Base-by-base conservation (phyloP, 1,284 basidiomycete species). In the Heterobasidion parviporum region DNA sequence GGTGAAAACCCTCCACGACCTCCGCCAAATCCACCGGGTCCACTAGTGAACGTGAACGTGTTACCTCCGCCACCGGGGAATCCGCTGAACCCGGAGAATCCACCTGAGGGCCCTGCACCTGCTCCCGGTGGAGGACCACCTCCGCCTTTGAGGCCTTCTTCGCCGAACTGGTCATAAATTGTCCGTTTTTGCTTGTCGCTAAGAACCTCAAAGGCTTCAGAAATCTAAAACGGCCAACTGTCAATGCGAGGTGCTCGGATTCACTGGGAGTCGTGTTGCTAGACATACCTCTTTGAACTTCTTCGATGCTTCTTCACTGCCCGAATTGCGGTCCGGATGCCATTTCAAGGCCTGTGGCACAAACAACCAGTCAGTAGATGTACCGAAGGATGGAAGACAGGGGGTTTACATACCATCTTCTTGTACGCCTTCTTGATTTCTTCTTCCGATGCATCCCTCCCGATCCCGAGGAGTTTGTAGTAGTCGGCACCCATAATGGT, bases 161-260 rank as follows among this genome's bases (percentile, higher is more conserved):
- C 96, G 36, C 96, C 96, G 59, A 94, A 89, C 63, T 96, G 93
- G 70, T 99, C 96, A 64, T 97, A 99, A 33, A 98, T 73, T 0
- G 92, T 77, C 50, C 93, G 87, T 72, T 98, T 99, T 70, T 98
- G 82, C 74, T 89, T 87, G 72, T 98, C 95, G 54, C 83, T 92
- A 54, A 98, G 82, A 50, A 98, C 96, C 70, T 99, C 96, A 66
- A 96, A 98, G 0, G 96, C 96, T 76, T 99, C 96, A 26, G 92
- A 92, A 57, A 97, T 82, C 89, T 92, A 52, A 44, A 26, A 44
- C 44, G 33, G 32, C 35, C 38, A 44, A 49, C 26, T 43, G 54
- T 8, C 16, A 15, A 35, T 34, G 46, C 46, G 36, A 15, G 45
- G 43, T 34, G 49, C 15, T 45, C 38, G 18, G 36, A 47, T 34